Base-by-base conservation (phyloP, 192 early-diverging fungal genomes). In the Coemansia sp. region DNA sequence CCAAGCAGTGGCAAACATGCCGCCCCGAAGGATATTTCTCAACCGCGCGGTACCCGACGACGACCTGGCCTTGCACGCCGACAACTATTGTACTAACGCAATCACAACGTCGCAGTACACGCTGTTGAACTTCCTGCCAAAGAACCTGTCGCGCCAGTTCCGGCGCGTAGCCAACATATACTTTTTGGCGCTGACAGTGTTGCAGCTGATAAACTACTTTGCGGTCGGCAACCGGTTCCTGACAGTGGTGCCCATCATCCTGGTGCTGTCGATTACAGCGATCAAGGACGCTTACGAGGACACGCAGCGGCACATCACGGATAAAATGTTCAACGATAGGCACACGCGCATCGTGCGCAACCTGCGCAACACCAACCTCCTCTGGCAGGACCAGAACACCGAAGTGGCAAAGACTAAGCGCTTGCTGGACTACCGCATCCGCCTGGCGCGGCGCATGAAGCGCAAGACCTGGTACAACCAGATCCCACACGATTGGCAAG, bases 81-180 rank as follows among this genome's bases (percentile, higher is more conserved):
- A 84, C 51, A 58, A 68, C 24, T 73, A 51, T 31, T 96, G 91
- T 68, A 79, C 91, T 32, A 99, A 99, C 83, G 79, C 79, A 24
- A 92, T 97, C 62, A 82, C 83, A 97, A 98, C 96, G 0, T 86
- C 90, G 19, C 98, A 98, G 77, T 99, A 99, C 85, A 94, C 94
- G 10, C 68, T 92, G 12, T 58, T 94, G 17, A 90, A 91, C 0
- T 99, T 98, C 77, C 71, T 99, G 19, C 96, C 96, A 19, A 96
- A 95, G 73, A 98, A 98, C 67, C 71, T 99, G 64, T 92, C 93
- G 72, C 95, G 97, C 86, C 96, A 99, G 84, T 99, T 99, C 75
- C 90, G 94, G 12, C 87, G 89, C 39, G 86, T 96, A 14, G 98
- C 97, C 47, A 99, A 99, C 76, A 86, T 98, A 25, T 99, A 96